Percentiles rank a stretch among this genome's conserved stretches.
These are phyloP conservation scores for Cryptosporidium bovis DNA, from an alignment of 169 alveolate genomes.

Conservation along the genomic window DNA sequence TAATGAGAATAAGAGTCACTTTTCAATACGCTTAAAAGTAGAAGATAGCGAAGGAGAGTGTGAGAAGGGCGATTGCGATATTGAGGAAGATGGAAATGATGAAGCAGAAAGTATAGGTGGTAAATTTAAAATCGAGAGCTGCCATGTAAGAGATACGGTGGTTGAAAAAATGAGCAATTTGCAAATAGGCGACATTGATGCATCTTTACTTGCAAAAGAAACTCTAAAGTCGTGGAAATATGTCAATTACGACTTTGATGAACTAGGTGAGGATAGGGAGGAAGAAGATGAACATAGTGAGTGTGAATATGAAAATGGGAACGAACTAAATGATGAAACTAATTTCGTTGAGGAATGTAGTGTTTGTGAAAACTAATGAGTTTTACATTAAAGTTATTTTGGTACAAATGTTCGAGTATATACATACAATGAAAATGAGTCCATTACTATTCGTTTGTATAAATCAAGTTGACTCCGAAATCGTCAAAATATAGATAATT, in stretches of 20 bases:
- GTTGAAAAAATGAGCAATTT: not conserved
- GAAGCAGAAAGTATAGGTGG: not conserved
- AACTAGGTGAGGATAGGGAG: not conserved
- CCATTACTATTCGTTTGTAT: no score
- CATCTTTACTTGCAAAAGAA: slow-evolving; percentile 37
- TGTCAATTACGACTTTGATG: slow-evolving; percentile 32
- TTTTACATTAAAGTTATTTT: no score
- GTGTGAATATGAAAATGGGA: not conserved
- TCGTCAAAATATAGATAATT: no score
- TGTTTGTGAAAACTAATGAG: no score
- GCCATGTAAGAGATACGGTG: not conserved
- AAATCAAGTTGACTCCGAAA: no score
- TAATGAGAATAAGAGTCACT: not conserved
- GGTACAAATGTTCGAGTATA: no score
- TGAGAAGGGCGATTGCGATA: not conserved
- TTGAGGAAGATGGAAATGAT: not conserved
- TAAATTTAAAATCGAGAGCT: no score
- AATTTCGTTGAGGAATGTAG: no score
- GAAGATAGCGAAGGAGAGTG: slow-evolving; percentile 10
- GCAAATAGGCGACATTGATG: slow-evolving; percentile 5
- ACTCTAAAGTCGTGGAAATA: slow-evolving; percentile 69
- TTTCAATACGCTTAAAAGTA: not conserved
- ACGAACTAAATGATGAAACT: no score
- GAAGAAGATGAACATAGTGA: slow-evolving; percentile 8
- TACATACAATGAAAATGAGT: no score